Conservation (phyloP, 176 grass and related monocot species). For the Zoysia pacifica region DNA sequence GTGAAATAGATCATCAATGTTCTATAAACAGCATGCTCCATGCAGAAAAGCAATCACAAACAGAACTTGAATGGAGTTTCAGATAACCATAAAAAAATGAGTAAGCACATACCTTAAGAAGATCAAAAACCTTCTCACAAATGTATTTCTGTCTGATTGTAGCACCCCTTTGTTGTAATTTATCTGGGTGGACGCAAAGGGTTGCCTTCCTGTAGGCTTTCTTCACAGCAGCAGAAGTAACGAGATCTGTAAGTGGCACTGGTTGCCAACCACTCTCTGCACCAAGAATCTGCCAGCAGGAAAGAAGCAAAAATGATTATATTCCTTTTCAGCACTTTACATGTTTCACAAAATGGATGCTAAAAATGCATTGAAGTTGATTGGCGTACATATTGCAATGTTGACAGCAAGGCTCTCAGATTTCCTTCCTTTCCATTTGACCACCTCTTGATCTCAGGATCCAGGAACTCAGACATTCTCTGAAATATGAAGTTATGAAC, state of each 20-base stretch:
- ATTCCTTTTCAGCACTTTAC: not conserved
- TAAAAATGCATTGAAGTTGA: not conserved
- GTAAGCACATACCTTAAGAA: constrained; percentile 73
- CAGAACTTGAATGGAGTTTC: too few relatives aligned
- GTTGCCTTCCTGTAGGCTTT: constrained; percentile 96
- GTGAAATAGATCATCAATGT: too few relatives aligned
- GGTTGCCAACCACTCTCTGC: constrained; percentile 94
- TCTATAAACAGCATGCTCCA: too few relatives aligned
- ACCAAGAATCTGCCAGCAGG: constrained; percentile 67
- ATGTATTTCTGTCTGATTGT: constrained; percentile 93
- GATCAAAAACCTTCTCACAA: constrained; percentile 97
- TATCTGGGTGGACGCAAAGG: constrained; percentile 93
- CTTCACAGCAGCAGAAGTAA: constrained; percentile 85
- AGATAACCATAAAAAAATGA: not conserved
- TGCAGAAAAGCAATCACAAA: too few relatives aligned
- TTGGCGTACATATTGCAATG: constrained; percentile 82
- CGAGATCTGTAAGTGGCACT: constrained; percentile 85
- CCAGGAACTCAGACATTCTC: constrained; percentile 88
- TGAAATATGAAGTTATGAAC: constrained; percentile 35
- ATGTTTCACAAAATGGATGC: not conserved
- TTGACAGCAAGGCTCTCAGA: constrained; percentile 89
- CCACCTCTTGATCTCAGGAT: constrained; percentile 95
- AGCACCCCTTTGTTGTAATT: constrained; percentile 91
- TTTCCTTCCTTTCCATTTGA: constrained; percentile 98
- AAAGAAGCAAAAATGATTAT: constrained; percentile 11